A percentile compares a stretch with the other conserved stretches of the same genome.
phyloP scores from a whole-genome alignment of 495 filamentous ascomycete genomes.

The Podospora tetraspora region DNA sequence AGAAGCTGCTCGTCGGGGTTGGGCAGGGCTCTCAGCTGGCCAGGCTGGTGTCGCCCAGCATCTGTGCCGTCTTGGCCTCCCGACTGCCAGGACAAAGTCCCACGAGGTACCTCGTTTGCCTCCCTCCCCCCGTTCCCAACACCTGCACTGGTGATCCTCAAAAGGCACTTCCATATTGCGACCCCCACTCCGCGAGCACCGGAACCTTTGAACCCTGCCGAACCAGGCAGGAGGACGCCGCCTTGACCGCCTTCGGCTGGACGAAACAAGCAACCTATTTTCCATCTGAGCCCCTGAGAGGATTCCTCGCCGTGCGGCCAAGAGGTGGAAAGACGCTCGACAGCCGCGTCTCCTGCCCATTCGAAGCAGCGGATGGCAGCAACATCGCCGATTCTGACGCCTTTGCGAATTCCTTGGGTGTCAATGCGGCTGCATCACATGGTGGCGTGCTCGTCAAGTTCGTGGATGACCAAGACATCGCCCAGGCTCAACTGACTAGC shows the following conservation, averaged over 20 bases:
- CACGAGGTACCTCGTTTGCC: not conserved
- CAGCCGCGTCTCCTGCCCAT: not conserved
- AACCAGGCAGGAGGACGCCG: slow-evolving; percentile 8
- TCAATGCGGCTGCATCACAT: slow-evolving; percentile 11
- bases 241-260: slow-evolving; percentile 5
- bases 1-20: not conserved
- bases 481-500: slow-evolving; percentile 6
- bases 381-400: not conserved
- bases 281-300: not conserved
- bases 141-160: not conserved
- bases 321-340: not conserved
- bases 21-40: not conserved
- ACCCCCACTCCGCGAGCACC: slow-evolving; percentile 1
- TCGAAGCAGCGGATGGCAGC: not conserved
- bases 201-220: not conserved
- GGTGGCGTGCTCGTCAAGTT: slow-evolving; percentile 8
- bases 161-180: not conserved
- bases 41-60: slow-evolving; percentile 2
- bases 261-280: not conserved
- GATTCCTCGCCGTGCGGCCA: not conserved
- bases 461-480: slow-evolving; percentile 1
- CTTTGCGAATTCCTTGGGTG: slow-evolving; percentile 5
- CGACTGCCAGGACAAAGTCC: not conserved
- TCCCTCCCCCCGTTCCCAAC: not conserved
- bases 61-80: not conserved